These are phyloP conservation scores for Solanum commersonii DNA, from an alignment of 257 asterid genomes.

Conservation along the genomic window DNA sequence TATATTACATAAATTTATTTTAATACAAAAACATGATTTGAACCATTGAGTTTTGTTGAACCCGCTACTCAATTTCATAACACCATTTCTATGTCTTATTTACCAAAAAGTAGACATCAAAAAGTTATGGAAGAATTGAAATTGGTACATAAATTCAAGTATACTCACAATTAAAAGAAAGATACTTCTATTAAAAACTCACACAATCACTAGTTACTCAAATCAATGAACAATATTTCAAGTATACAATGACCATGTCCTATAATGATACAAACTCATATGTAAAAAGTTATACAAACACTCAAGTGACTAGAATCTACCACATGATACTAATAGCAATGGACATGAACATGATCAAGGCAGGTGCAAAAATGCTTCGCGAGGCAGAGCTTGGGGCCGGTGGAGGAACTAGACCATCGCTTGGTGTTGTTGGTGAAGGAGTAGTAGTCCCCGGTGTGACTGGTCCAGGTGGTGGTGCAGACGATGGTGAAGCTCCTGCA, in stretches of 20 bases:
- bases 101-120: background rate
- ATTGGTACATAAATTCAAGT: background rate
- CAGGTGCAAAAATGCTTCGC: background rate
- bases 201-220: background rate
- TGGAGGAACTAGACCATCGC: constrained; percentile 6
- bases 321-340: constrained; percentile 16
- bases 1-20: too few species aligned
- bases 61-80: background rate
- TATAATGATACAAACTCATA: background rate
- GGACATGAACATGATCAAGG: constrained; percentile 8
- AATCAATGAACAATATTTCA: background rate
- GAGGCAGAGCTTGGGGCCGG: constrained; percentile 30
- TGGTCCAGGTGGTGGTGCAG: background rate
- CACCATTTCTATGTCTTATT: background rate
- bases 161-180: too few species aligned
- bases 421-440: background rate
- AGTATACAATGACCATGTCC: background rate
- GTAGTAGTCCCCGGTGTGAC: background rate
- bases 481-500: constrained; percentile 7
- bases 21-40: background rate
- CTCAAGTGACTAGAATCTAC: constrained; percentile 14
- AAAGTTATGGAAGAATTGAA: background rate
- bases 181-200: background rate
- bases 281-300: background rate
- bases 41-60: background rate